Evolutionary conservation across 1,284 basidiomycete genomes (phyloP), one percentile per base, ranked within the genome.

Genomic region (Meripilus lineatus): DNA sequence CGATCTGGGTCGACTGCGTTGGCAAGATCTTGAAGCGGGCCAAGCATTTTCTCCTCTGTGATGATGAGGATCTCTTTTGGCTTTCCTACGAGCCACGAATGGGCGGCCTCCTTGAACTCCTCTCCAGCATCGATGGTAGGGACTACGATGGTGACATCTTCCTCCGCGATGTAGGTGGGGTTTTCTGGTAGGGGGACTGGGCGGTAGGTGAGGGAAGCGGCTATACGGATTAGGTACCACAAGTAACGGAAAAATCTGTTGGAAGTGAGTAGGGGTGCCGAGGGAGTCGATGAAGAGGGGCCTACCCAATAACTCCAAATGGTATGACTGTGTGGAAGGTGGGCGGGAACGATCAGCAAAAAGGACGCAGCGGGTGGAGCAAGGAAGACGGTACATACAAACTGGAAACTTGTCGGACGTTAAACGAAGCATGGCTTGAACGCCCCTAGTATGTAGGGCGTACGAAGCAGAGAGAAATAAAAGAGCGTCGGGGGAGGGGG

Each of bases 81-180:
- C 54, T 88, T 84, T 53, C 89, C 89, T 52, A 82, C 80, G 47
- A 95, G 84, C 92, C 91, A 94, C 54, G 80, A 86, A 65, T 85
- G 79, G 24, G 91, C 90, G 33, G 92, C 92, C 65, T 93, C 87
- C 69, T 89, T 89, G 73, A 95, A 93, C 66, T 93, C 90, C 61
- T 93, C 89, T 39, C 91, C 91, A 11, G 92, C 91, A 61, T 95
- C 91, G 59, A 95, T 94, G 51, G 91, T 94, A 30, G 91, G 92
- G 3, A 94, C 91, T 50, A 95, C 91, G 61, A 93, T 93, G 22
- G 92, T 94, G 53, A 95, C 91, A 73, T 95, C 91, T 64, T 94
- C 91, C 4, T 78, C 74, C 39, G 91, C 87, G 54, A 86, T 69
- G 65, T 93, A 95, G 15, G 91, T 93, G 0, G 91, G 90, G 58